Percentiles rank a stretch among this genome's conserved stretches.
phyloP scores from a whole-genome alignment of 805 yeast genomes.

The Lachancea nothofagi region DNA sequence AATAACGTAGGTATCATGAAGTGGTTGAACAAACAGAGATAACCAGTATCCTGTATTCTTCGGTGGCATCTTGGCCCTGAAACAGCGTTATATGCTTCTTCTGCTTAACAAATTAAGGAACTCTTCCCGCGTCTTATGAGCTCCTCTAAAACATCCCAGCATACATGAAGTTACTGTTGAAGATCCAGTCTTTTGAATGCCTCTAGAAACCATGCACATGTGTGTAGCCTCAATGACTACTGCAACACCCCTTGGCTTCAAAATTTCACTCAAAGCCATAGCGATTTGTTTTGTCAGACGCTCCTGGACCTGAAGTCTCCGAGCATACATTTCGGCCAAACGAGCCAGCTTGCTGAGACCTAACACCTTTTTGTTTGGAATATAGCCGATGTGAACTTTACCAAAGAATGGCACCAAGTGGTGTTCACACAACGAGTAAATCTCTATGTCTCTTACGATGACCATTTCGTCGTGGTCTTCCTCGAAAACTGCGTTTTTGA shows the following conservation, averaged over 20 bases:
- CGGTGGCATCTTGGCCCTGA: background rate
- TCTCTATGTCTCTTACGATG: slow-evolving; percentile 89
- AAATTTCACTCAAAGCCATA: slow-evolving; percentile 84
- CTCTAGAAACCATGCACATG: slow-evolving; percentile 99
- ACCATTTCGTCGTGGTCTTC: slow-evolving; percentile 99
- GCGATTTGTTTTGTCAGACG: slow-evolving; percentile 96
- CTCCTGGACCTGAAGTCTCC: slow-evolving; percentile 97
- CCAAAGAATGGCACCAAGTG: slow-evolving; percentile 97
- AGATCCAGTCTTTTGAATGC: slow-evolving; percentile 93
- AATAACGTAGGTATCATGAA: background rate
- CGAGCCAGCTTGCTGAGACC: slow-evolving; percentile 92
- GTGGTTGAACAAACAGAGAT: slow-evolving; percentile 14
- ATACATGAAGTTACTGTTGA: slow-evolving; percentile 92
- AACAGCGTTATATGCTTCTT: slow-evolving; percentile 27
- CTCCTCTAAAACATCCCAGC: slow-evolving; percentile 92
- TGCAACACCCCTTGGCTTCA: slow-evolving; percentile 95
- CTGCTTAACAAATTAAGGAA: slow-evolving; percentile 76
- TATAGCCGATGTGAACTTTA: slow-evolving; percentile 95
- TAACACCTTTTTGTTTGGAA: slow-evolving; percentile 87
- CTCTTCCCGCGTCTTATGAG: slow-evolving; percentile 95
- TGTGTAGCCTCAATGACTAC: slow-evolving; percentile 97
- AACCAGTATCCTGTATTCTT: slow-evolving; percentile 13
- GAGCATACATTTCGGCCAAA: slow-evolving; percentile 92
- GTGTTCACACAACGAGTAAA: slow-evolving; percentile 92
- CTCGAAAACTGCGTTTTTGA: slow-evolving; percentile 92